Evolutionary conservation across 2,329 filamentous ascomycete genomes (phyloP), one percentile per base, ranked within the genome.

Genomic region (Sporothrix humicola): DNA sequence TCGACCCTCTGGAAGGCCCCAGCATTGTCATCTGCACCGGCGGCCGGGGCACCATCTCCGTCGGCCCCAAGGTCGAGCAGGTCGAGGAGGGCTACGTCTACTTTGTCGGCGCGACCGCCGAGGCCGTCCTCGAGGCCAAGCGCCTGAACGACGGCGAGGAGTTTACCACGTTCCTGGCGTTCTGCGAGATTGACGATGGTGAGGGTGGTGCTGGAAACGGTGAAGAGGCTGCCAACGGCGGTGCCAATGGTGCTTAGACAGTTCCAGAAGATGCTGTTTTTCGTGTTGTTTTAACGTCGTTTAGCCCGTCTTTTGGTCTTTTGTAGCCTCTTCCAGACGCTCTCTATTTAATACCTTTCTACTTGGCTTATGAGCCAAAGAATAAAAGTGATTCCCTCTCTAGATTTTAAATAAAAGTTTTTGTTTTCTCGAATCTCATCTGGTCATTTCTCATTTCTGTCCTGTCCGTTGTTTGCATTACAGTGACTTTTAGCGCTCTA

Each of bases 1-100:
- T 99, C 78, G 95, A 97, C 75, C 87, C 90, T 0, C 89, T 99
- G 68, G 90, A 92, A 7, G 96, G 96, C 0, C 96, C 96, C 0
- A 97, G 94, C 81, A 94, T 99, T 78, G 82, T 98, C 76, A 96
- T 99, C 75, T 97, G 94, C 83, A 98, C 95, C 0, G 85, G 87
- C 59, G 96, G 96, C 13, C 87, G 87, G 76, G 96, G 96, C 23
- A 94, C 87, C 78, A 95, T 99, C 75, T 91, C 90, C 6, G 94
- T 98, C 0, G 95, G 95, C 0, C 88, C 92, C 0, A 97, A 94
- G 81, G 89, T 87, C 6, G 90, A 95, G 81, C 90, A 93, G 78
- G 85, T 94, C 65, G 87, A 89, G 81, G 87, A 91, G 79, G 93
- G 93, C 0, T 90, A 91, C 79, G 91, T 95, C 44, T 95, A 89